phyloP scores from a whole-genome alignment of 176 grass and related monocot species.

The Oryza rufipogon region DNA sequence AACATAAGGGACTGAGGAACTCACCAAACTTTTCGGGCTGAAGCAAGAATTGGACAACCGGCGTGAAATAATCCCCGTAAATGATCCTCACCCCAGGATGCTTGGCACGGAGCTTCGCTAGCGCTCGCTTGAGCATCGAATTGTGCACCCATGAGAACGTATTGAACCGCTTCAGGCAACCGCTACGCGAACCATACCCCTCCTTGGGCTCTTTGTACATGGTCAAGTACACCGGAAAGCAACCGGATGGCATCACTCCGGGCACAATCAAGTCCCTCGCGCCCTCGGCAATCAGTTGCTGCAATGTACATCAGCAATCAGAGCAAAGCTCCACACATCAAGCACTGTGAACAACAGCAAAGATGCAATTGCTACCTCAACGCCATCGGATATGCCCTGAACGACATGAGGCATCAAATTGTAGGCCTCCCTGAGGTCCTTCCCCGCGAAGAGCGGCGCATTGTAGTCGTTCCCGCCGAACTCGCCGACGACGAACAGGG shows the following conservation, averaged over 20 bases:
- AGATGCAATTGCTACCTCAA: conserved; percentile 51
- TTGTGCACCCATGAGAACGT: conserved; percentile 78
- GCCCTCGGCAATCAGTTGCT: conserved; percentile 80
- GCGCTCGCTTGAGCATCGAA: conserved; percentile 53
- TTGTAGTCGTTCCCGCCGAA: conserved; percentile 88
- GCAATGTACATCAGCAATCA: background rate
- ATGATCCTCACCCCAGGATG: conserved; percentile 67
- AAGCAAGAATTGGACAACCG: conserved; percentile 73
- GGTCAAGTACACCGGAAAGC: conserved; percentile 76
- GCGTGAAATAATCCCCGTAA: conserved; percentile 85
- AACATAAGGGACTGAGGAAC: conserved; percentile 34
- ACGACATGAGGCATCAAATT: conserved; percentile 67
- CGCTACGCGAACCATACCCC: conserved; percentile 46
- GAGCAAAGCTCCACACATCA: background rate
- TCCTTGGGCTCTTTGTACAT: conserved; percentile 59
- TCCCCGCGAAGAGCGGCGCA: conserved; percentile 64
- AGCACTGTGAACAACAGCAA: background rate
- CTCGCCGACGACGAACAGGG: conserved; percentile 76
- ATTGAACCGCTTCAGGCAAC: conserved; percentile 84
- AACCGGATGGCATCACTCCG: conserved; percentile 79
- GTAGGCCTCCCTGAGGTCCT: conserved; percentile 73
- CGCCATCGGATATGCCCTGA: conserved; percentile 60
- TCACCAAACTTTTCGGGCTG: conserved; percentile 72
- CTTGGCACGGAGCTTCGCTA: conserved; percentile 62
- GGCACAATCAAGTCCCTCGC: conserved; percentile 91